Base-by-base conservation (phyloP, 1,284 basidiomycete species). In the Ganoderma meredithae region DNA sequence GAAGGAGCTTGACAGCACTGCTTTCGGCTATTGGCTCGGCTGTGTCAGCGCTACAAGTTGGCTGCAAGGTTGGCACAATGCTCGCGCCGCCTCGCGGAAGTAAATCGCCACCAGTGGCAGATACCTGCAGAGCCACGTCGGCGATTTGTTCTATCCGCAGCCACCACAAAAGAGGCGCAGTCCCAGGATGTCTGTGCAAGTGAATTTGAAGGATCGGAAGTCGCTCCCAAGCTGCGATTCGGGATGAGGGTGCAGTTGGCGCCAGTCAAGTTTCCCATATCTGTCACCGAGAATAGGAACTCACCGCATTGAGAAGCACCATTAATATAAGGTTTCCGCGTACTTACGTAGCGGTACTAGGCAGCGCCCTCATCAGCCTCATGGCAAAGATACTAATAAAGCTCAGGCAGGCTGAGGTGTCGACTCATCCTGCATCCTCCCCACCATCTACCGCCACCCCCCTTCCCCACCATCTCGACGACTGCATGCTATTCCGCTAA, bases 141-240 rank as follows among this genome's bases (percentile, higher is more conserved):
- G n/a, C n/a, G n/a, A 47, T 47, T 47, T n/a, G 19, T 17, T n/a
- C 9, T 47, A 8, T 44, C 5, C 4, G 13, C 22, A 25, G 25
- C 47, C 47, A 19, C 22, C 47, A 49, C 47, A 25, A 49, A 9
- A 22, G 19, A 47, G n/a, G 2, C 19, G 19, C 17, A 44, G 10
- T 12, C 47, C 22, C 27, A 33, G 6, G 27, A 33, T 1, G 17
- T 15, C 6, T 55, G 6, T 36, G 36, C 7, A 31, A 1, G 31
- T 27, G 52, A 55, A 55, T 55, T 55, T 55, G 52, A 53, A 27
- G 49, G 52, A 55, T 15, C 31, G 52, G 52, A 55, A 15, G 25
- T 15, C 13, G 27, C 13, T 17, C 27, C 8, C 19, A 9, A 47
- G 25, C 15, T 55, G 27, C 52, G 47, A 49, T 49, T 49, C 15